These are phyloP conservation scores for Lentinus polychrous DNA, from an alignment of 1,284 basidiomycete genomes.

Conservation along the genomic window DNA sequence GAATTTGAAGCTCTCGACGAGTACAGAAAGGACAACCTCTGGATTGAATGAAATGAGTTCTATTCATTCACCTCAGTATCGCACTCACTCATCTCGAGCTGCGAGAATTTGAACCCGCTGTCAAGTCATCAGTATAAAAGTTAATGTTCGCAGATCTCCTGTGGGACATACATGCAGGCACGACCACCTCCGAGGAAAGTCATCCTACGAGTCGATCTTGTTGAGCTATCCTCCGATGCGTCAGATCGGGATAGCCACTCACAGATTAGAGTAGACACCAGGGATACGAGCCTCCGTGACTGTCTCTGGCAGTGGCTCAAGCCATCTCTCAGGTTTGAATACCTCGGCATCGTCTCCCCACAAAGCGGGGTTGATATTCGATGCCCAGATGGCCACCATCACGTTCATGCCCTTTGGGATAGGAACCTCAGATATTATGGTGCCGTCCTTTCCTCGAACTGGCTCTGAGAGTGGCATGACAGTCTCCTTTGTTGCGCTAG, in stretches of 20 bases:
- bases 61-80: constrained; percentile 18
- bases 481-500: constrained; percentile 33
- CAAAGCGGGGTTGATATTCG: constrained; percentile 41
- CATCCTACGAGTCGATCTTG: constrained; percentile 2
- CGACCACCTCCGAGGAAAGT: constrained; percentile 11
- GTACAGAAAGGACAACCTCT: constrained; percentile 17
- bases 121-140: background rate
- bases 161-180: constrained; percentile 10
- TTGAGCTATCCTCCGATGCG: background rate
- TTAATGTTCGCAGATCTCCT: background rate
- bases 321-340: constrained; percentile 14
- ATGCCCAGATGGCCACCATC: constrained; percentile 28
- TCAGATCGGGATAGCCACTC: background rate
- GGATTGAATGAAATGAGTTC: background rate
- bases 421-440: constrained; percentile 28
- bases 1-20: constrained; percentile 16
- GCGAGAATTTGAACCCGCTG: constrained; percentile 19
- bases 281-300: constrained; percentile 5
- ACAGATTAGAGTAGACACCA: constrained; percentile 10
- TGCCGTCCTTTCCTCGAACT: constrained; percentile 29
- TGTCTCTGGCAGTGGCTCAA: constrained; percentile 5
- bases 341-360: constrained; percentile 29
- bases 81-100: constrained; percentile 17
- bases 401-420: constrained; percentile 38
- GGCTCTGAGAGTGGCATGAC: constrained; percentile 42